A percentile compares a stretch with the other conserved stretches of the same genome.
These are phyloP conservation scores for Ilex asprella DNA, from an alignment of 257 asterid genomes.

Conservation along the genomic window DNA sequence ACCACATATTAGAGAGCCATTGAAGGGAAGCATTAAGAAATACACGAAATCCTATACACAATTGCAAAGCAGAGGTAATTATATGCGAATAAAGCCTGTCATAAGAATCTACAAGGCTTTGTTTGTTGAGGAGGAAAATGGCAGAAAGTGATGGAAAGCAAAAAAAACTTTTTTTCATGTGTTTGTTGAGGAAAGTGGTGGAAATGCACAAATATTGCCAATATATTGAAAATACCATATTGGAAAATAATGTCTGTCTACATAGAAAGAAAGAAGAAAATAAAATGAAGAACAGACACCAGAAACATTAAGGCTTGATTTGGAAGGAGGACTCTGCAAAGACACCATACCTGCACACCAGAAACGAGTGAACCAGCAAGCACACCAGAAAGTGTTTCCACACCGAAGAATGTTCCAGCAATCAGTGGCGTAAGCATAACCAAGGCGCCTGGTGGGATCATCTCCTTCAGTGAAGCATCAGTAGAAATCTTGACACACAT, in stretches of 20 bases:
- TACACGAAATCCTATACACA: no score
- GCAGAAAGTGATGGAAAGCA: no score
- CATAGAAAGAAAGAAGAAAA: no score
- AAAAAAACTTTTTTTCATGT: no score
- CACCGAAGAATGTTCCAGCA: constrained; percentile 44
- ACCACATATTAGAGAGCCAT: no score
- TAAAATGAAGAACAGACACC: constrained; percentile 5
- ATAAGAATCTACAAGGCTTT: background rate
- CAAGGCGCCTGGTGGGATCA: constrained; percentile 51
- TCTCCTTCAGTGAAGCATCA: constrained; percentile 47
- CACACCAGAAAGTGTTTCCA: constrained; percentile 47
- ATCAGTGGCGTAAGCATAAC: constrained; percentile 49
- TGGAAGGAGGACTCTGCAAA: no score
- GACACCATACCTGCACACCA: constrained; percentile 33
- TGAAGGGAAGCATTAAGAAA: no score
- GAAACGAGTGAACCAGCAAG: constrained; percentile 56
- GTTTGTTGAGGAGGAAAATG: no score
- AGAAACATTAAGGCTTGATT: background rate
- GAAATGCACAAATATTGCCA: no score
- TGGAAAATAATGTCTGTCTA: background rate
- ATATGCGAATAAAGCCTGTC: background rate
- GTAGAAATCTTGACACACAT: constrained; percentile 54
- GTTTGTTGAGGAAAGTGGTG: no score
- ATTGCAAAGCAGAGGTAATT: no score
- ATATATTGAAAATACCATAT: background rate